A percentile compares a stretch with the other conserved stretches of the same genome.
Evolutionary conservation across 73 alveolate genomes (phyloP).

Genomic region (Loxodes magnus): DNA sequence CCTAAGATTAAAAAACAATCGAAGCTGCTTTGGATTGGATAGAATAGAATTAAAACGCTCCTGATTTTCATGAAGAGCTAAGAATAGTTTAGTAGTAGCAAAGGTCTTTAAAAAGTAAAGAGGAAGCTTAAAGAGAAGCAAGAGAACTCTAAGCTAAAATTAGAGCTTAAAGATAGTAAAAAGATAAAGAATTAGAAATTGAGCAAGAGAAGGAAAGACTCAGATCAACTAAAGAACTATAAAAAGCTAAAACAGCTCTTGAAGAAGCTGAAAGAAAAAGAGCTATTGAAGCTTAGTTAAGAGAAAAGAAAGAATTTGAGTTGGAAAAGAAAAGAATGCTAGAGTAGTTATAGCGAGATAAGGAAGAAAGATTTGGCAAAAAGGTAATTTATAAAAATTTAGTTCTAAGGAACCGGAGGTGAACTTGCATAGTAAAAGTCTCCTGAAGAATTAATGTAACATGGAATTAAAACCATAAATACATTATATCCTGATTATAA

Average conservation of each 20-base stretch:
- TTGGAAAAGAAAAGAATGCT: conserved; percentile 20
- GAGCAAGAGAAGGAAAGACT: conserved; percentile 37
- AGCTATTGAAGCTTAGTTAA: conserved; percentile 23
- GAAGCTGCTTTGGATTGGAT: conserved; percentile 56
- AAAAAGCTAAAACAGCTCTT: conserved; percentile 35
- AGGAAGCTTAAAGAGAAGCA: conserved; percentile 35
- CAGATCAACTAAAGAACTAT: conserved; percentile 24
- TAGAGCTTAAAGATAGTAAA: conserved; percentile 25
- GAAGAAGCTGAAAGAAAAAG: conserved; percentile 40
- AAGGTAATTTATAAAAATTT: conserved; percentile 5
- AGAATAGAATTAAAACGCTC: conserved; percentile 24
- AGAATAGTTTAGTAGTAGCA: conserved; percentile 14
- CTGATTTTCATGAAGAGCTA: conserved; percentile 49
- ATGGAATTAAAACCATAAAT: conserved; percentile 32
- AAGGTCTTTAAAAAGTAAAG: conserved; percentile 15
- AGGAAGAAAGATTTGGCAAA: conserved; percentile 47
- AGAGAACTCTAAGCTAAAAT: conserved; percentile 31
- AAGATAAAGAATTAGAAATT: conserved; percentile 34
- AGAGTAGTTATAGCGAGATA: conserved; percentile 29
- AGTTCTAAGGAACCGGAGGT: conserved; percentile 13
- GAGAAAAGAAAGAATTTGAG: conserved; percentile 34
- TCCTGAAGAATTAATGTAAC: conserved; percentile 31
- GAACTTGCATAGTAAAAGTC: conserved; percentile 16
- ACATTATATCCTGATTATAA: conserved; percentile 54
- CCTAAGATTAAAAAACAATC: conserved; percentile 13